phyloP scores from a whole-genome alignment of 2,329 filamentous ascomycete species.

The Alternaria atra region DNA sequence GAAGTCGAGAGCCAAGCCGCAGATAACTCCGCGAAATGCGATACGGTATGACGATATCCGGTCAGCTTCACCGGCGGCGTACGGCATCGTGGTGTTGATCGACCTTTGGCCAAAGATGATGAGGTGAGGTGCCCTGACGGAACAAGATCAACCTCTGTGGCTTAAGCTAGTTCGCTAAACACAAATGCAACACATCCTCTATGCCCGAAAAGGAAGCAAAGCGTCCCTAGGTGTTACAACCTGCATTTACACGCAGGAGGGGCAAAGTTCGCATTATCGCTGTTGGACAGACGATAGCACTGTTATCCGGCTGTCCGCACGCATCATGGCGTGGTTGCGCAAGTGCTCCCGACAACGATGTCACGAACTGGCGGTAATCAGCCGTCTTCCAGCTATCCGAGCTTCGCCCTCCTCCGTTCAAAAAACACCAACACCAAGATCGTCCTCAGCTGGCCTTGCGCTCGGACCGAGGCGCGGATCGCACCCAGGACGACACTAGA shows the following conservation, averaged over 20 bases:
- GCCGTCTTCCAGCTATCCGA: background rate
- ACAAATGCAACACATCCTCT: background rate
- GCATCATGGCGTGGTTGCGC: background rate
- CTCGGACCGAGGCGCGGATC: background rate
- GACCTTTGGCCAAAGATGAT: background rate
- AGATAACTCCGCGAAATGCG: constrained; percentile 1
- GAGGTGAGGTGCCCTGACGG: background rate
- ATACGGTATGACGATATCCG: background rate
- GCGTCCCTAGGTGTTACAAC: background rate
- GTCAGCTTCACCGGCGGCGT: background rate
- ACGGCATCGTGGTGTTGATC: constrained; percentile 7
- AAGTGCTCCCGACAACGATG: background rate
- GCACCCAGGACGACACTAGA: background rate
- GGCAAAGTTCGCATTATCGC: background rate
- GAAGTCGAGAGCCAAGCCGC: background rate
- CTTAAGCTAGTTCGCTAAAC: background rate
- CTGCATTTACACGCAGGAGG: background rate
- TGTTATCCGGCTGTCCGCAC: background rate
- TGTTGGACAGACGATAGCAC: background rate
- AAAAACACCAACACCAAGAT: constrained; percentile 1
- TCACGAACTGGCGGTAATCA: background rate
- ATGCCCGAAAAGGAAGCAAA: background rate
- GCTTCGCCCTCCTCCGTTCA: background rate
- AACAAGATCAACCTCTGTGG: constrained; percentile 1
- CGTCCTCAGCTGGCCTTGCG: constrained; percentile 9